Base-by-base conservation (phyloP, 176 grass and related monocot species). In the Oryza meyeriana region DNA sequence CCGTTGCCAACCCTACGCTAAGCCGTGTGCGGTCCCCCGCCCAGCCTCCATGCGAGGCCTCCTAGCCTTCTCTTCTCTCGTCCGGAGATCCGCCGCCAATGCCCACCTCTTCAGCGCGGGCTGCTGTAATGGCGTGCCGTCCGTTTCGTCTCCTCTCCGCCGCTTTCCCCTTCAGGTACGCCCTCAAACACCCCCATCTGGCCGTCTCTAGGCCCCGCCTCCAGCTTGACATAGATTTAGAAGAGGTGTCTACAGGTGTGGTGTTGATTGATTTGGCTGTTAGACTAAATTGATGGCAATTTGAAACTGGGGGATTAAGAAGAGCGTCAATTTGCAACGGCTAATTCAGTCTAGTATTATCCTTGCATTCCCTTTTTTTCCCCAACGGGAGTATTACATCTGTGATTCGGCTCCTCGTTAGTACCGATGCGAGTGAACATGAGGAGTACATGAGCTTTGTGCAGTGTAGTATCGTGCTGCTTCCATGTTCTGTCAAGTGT, bases 21-120 rank as follows among this genome's bases (percentile, higher is more conserved):
- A 40, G 38, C 38, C 38, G 38, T 8, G 38, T 40, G 38, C 6
- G 38, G 32, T 33, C n/a, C 44, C 26, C 11, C 10, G 27, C 28
- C 14, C 63, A n/a, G 88, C 91, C 79, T 71, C 81, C 45, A 88
- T 88, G 86, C 69, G 74, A 79, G 12, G 71, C 44, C 79, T 94
- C 66, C 72, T 78, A 20, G 31, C 65, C 44, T 61, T 79, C 35
- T 59, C 69, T 18, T 3, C 85, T 74, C 88, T 88, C 71, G 79
- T 94, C 74, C 91, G 77, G 10, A 74, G 70, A 55, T 70, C 74
- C 31, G 65, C 59, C 57, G 29, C 18, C 58, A 12, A 32, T 16
- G 71, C 81, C 59, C 69, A 47, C 24, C 50, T 72, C 25, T 64
- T 64, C 50, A 31, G 32, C 34, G 11, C 78, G 9, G 77, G 36